Percentiles rank a stretch among this genome's conserved stretches.
Evolutionary conservation across 1,284 basidiomycete genomes (phyloP).

Genomic region (Austroboletus niveus): DNA sequence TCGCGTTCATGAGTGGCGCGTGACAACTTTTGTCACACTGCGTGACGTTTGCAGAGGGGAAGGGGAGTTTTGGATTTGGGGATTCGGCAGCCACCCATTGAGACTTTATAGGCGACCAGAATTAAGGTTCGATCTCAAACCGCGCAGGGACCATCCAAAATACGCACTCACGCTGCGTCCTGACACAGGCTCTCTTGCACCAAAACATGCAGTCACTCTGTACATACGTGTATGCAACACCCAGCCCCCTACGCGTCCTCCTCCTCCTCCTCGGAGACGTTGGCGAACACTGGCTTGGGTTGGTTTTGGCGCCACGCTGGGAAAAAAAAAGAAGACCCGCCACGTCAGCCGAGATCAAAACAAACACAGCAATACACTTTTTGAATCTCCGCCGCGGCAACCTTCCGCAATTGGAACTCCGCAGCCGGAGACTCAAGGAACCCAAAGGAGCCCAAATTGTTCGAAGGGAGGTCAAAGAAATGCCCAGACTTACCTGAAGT

Average conservation of each 20-base stretch:
- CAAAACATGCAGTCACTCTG: conserved; percentile 7
- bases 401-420: conserved; percentile 30
- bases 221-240: conserved; percentile 28
- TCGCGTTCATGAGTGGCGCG: conserved; percentile 54
- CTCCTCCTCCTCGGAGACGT: conserved; percentile 48
- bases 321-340: conserved; percentile 48
- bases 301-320: conserved; percentile 82
- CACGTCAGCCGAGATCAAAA: conserved; percentile 59
- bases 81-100: conserved; percentile 61
- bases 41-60: conserved; percentile 45
- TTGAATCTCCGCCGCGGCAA: conserved; percentile 37
- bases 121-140: conserved; percentile 75
- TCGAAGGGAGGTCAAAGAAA: conserved; percentile 11
- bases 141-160: conserved; percentile 58
- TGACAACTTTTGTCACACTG: conserved; percentile 49
- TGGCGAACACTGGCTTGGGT: conserved; percentile 74
- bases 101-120: conserved; percentile 74
- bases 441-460: conserved; percentile 1
- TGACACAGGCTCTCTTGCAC: conserved; percentile 9
- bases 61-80: conserved; percentile 71
- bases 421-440: conserved; percentile 20
- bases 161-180: conserved; percentile 33
- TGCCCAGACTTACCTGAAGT: conserved; percentile 63
- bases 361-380: conserved; percentile 48
- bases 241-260: conserved; percentile 51